phyloP scores from a whole-genome alignment of 2,329 filamentous ascomycete species.

The Zymoseptoria tritici region DNA sequence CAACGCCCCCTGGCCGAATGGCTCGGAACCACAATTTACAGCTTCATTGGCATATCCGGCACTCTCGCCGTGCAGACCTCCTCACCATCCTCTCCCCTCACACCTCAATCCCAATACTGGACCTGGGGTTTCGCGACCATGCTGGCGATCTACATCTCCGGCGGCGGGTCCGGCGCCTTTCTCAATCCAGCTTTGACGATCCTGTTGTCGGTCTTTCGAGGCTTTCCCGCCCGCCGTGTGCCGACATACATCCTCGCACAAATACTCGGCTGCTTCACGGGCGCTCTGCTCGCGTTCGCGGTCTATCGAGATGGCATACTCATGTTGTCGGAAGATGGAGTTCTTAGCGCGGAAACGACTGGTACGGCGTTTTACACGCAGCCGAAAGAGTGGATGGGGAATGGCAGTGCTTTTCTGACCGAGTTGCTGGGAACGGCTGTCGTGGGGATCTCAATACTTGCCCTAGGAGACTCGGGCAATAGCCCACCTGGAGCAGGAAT shows the following conservation, averaged over 20 bases:
- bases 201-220: constrained; percentile 39
- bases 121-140: constrained; percentile 51
- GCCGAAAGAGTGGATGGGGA: constrained; percentile 20
- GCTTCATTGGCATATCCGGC: constrained; percentile 16
- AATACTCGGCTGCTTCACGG: constrained; percentile 46
- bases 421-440: constrained; percentile 31
- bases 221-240: constrained; percentile 47
- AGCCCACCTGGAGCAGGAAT: constrained; percentile 41
- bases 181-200: constrained; percentile 43
- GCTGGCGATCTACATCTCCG: constrained; percentile 36
- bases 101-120: constrained; percentile 22
- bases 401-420: constrained; percentile 40
- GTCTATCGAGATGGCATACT: constrained; percentile 35
- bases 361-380: constrained; percentile 24
- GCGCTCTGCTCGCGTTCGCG: constrained; percentile 40
- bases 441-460: constrained; percentile 37
- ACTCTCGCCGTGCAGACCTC: constrained; percentile 37
- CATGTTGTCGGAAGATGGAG: constrained; percentile 33
- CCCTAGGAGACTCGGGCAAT: constrained; percentile 24
- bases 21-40: constrained; percentile 38
- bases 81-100: constrained; percentile 6
- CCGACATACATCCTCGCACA: constrained; percentile 47
- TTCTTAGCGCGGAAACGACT: constrained; percentile 13
- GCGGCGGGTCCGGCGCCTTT: constrained; percentile 42
- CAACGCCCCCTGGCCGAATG: constrained; percentile 58